These are phyloP conservation scores for Nicotiana paniculata DNA, from an alignment of 257 asterid genomes.

Conservation along the genomic window DNA sequence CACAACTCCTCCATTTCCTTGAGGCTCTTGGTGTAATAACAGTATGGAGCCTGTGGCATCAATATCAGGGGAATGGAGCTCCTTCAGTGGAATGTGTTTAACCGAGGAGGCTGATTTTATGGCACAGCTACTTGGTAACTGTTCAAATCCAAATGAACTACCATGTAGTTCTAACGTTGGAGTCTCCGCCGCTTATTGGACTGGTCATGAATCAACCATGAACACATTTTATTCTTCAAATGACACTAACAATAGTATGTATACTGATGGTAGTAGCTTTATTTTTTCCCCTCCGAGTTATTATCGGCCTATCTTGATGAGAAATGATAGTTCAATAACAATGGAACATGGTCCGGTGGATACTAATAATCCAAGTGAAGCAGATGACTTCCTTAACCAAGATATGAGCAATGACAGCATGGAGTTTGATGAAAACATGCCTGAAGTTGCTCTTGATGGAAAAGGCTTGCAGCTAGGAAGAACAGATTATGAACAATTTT, in stretches of 20 bases:
- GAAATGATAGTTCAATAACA: conserved; percentile 13
- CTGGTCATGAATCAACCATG: background rate
- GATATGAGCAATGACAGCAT: conserved; percentile 32
- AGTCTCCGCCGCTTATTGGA: conserved; percentile 6
- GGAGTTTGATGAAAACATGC: conserved; percentile 17
- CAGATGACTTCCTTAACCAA: conserved; percentile 30
- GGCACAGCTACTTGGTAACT: conserved; percentile 25
- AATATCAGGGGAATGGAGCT: conserved; percentile 62
- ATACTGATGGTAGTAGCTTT: conserved; percentile 8
- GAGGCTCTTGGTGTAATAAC: background rate
- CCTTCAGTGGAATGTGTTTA: conserved; percentile 45
- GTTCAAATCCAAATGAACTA: conserved; percentile 24
- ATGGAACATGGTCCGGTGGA: conserved; percentile 17
- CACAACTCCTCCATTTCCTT: background rate
- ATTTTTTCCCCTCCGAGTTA: conserved; percentile 18
- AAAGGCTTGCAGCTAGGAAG: background rate
- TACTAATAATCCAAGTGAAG: conserved; percentile 16
- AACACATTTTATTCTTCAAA: conserved; percentile 16
- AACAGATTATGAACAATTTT: conserved; percentile 5
- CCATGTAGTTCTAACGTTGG: conserved; percentile 14
- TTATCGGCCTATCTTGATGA: background rate
- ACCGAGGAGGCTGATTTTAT: conserved; percentile 37
- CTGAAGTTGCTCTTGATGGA: conserved; percentile 4
- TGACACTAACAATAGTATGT: conserved; percentile 6
- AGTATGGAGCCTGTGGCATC: conserved; percentile 49